These are phyloP conservation scores for Malassezia restricta DNA, from an alignment of 1,284 basidiomycete species.

Conservation along the genomic window DNA sequence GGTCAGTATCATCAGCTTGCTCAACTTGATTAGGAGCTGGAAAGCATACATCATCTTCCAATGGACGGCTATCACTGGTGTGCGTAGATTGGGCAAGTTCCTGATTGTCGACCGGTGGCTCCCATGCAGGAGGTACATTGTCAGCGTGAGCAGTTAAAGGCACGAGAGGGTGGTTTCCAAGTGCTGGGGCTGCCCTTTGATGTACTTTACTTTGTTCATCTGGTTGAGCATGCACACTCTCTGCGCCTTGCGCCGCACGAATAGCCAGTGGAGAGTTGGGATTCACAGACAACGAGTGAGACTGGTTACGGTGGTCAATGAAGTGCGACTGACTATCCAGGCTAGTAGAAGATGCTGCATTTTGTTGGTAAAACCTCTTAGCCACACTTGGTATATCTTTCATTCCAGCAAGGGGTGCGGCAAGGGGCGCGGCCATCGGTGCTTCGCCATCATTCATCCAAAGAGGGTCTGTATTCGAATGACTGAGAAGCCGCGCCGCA, in stretches of 20 bases:
- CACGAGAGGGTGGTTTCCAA: not conserved
- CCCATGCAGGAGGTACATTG: not conserved
- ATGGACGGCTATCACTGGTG: not conserved
- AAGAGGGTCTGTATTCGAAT: conserved; percentile 12
- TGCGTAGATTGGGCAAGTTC: conserved; percentile 7
- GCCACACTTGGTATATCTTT: not conserved
- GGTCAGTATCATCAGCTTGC: not conserved
- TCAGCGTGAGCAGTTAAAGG: not conserved
- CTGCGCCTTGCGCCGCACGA: conserved; percentile 7
- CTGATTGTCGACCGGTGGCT: not conserved
- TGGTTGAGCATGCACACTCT: conserved; percentile 1
- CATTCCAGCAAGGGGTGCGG: not conserved
- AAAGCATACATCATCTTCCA: conserved; percentile 44
- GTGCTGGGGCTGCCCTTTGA: not conserved
- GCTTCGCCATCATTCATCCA: not conserved
- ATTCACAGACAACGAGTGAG: conserved; percentile 29
- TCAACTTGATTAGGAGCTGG: conserved; percentile 23
- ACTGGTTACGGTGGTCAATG: conserved; percentile 44
- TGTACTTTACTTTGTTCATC: not conserved
- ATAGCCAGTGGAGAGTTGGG: conserved; percentile 29
- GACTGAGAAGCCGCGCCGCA: conserved; percentile 42
- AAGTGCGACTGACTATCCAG: conserved; percentile 42
- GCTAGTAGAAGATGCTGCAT: conserved; percentile 35
- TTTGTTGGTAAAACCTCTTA: conserved; percentile 37
- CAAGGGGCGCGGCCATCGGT: not conserved